These are phyloP conservation scores for Aspergillus haitiensis DNA, from an alignment of 495 filamentous ascomycete species.

Conservation along the genomic window DNA sequence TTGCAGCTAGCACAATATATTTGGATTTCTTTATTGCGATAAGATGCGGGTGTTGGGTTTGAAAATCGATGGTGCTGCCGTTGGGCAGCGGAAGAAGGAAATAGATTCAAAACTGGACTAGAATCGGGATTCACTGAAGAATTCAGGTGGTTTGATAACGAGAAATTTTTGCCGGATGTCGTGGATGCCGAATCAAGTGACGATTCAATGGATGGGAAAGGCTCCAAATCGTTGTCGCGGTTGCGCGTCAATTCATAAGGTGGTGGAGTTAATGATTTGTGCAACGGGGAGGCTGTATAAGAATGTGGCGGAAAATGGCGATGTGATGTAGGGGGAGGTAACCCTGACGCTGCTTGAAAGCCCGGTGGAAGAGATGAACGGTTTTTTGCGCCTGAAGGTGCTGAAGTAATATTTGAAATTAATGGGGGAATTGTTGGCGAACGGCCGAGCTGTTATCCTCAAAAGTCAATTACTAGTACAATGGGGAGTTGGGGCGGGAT, in stretches of 20 bases:
- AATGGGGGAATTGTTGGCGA: slow-evolving; percentile 58
- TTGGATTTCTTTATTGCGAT: slow-evolving; percentile 60
- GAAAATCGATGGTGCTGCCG: slow-evolving; percentile 52
- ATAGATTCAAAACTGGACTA: slow-evolving; percentile 48
- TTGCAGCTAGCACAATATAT: slow-evolving; percentile 88
- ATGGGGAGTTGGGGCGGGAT: background rate
- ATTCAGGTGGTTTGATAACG: slow-evolving; percentile 52
- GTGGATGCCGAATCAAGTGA: slow-evolving; percentile 57
- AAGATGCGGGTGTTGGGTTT: slow-evolving; percentile 47
- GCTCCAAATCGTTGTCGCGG: slow-evolving; percentile 61
- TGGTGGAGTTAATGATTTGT: slow-evolving; percentile 79
- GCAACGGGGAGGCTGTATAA: slow-evolving; percentile 83
- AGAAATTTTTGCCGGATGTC: slow-evolving; percentile 62
- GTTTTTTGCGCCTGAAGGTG: slow-evolving; percentile 48
- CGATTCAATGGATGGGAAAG: slow-evolving; percentile 83
- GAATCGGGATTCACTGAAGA: slow-evolving; percentile 50
- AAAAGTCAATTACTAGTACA: slow-evolving; percentile 14
- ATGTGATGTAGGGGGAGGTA: slow-evolving; percentile 47
- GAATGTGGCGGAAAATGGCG: slow-evolving; percentile 60
- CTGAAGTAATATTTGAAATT: slow-evolving; percentile 45
- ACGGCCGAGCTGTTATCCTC: slow-evolving; percentile 51
- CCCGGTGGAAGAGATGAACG: slow-evolving; percentile 77
- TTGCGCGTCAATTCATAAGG: slow-evolving; percentile 61
- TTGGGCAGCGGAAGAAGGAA: slow-evolving; percentile 39
- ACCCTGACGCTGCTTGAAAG: slow-evolving; percentile 37